phyloP scores from a whole-genome alignment of 768 basidiomycete species.

The Peribolospora kevripleyi region DNA sequence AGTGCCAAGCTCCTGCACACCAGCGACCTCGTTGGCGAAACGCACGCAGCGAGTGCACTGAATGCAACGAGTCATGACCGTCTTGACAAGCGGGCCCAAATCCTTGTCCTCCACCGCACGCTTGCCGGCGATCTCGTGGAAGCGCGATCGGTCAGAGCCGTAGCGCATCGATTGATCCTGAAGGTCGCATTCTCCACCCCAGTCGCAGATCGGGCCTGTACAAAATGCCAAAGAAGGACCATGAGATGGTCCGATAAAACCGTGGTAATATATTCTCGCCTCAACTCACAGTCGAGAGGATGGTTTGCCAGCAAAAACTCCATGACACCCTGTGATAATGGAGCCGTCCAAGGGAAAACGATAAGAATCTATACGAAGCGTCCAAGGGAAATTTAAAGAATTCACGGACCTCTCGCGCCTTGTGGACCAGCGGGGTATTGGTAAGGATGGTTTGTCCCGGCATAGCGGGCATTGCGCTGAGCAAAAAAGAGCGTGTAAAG shows the following conservation, averaged over 20 bases:
- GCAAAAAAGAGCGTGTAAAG: slow-evolving; percentile 1
- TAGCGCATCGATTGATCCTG: slow-evolving; percentile 99
- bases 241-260: too few relatives aligned
- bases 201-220: slow-evolving; percentile 77
- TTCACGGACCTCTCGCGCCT: slow-evolving; percentile 16
- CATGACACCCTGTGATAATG: slow-evolving; percentile 47
- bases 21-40: slow-evolving; percentile 97
- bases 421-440: slow-evolving; percentile 20
- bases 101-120: slow-evolving; percentile 97
- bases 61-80: slow-evolving; percentile 95
- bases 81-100: slow-evolving; percentile 91
- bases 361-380: slow-evolving; percentile 3
- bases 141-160: slow-evolving; percentile 85
- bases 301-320: slow-evolving; percentile 95
- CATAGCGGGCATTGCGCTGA: slow-evolving; percentile 74
- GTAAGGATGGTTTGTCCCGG: slow-evolving; percentile 18
- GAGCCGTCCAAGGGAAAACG: slow-evolving; percentile 30
- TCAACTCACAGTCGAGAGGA: slow-evolving; percentile 45
- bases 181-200: slow-evolving; percentile 94
- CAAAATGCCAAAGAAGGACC: not conserved
- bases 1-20: slow-evolving; percentile 88
- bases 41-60: slow-evolving; percentile 98
- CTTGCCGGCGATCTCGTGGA: slow-evolving; percentile 96
- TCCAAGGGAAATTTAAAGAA: too few relatives aligned
- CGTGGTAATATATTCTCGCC: too few relatives aligned